phyloP scores from a whole-genome alignment of 371 early-diverging fungal genomes.

The Mucor piriformis region DNA sequence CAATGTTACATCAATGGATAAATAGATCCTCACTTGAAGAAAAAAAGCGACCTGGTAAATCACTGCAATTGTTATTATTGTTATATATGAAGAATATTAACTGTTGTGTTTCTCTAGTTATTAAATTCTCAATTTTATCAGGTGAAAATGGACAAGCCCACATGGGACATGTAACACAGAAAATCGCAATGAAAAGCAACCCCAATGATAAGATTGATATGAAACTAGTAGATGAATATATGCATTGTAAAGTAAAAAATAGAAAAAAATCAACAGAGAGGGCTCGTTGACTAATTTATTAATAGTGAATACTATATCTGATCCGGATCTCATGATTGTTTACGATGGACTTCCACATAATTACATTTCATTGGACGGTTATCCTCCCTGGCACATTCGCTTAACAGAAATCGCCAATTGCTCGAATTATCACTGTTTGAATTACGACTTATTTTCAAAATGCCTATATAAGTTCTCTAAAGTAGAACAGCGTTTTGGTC shows the following conservation, averaged over 20 bases:
- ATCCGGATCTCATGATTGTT: conserved; percentile 63
- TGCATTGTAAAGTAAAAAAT: conserved; percentile 34
- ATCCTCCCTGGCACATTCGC: conserved; percentile 67
- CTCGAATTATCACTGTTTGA: conserved; percentile 27
- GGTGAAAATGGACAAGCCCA: conserved; percentile 33
- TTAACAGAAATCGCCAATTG: conserved; percentile 58
- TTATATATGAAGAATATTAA: neutral
- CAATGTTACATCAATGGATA: conserved; percentile 40
- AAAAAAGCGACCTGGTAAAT: conserved; percentile 5
- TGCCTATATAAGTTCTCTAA: conserved; percentile 53
- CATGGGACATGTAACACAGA: conserved; percentile 30
- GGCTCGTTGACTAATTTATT: neutral
- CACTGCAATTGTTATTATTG: neutral
- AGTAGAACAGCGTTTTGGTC: conserved; percentile 57
- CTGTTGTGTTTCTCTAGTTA: conserved; percentile 15
- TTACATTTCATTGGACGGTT: conserved; percentile 57
- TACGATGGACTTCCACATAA: conserved; percentile 61
- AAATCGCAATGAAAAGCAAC: conserved; percentile 20
- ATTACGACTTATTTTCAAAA: conserved; percentile 50
- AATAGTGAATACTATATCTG: conserved; percentile 38
- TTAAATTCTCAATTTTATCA: conserved; percentile 41
- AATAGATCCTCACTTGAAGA: neutral
- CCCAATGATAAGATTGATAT: conserved; percentile 32
- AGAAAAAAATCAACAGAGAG: no score
- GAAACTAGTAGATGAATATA: conserved; percentile 31